phyloP scores from a whole-genome alignment of 164 flowering plant species.

The Saururus chinensis region DNA sequence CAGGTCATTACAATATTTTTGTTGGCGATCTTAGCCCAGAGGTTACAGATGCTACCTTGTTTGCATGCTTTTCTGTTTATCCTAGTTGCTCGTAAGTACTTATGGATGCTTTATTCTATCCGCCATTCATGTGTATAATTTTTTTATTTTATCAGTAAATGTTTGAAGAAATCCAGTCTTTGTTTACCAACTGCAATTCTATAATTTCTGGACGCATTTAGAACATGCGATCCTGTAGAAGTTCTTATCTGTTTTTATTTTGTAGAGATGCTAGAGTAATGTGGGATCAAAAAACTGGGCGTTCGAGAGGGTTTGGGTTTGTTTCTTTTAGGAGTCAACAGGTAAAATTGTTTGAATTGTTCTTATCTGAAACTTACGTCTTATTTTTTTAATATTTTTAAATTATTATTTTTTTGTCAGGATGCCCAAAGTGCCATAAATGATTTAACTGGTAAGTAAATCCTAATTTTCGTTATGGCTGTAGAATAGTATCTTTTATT shows the following conservation, averaged over 20 bases:
- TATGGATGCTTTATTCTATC: neutral
- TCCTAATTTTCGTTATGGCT: neutral
- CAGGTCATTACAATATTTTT: constrained; percentile 89
- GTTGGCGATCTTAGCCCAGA: constrained; percentile 98
- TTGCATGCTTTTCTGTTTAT: constrained; percentile 85
- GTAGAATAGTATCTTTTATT: neutral
- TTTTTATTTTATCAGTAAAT: neutral
- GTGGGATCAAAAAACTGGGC: constrained; percentile 94
- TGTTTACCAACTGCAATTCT: neutral
- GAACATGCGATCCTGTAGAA: too few relatives aligned
- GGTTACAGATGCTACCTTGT: constrained; percentile 93
- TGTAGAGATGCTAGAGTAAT: constrained; percentile 75
- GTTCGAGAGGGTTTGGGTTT: constrained; percentile 99
- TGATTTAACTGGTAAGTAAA: constrained; percentile 69
- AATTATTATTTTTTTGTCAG: constrained; percentile 26
- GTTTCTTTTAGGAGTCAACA: constrained; percentile 93
- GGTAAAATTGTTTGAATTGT: constrained; percentile 20
- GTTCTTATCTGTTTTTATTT: constrained; percentile 1
- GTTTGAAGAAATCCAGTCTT: neutral
- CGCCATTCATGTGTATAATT: neutral
- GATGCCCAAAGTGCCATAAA: constrained; percentile 97
- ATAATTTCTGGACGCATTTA: neutral
- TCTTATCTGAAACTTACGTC: too few relatives aligned
- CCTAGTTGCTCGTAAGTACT: constrained; percentile 88
- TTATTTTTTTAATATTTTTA: neutral